phyloP scores from a whole-genome alignment of 2,329 filamentous ascomycete genomes.

The Thermothelomyces thermophilus region DNA sequence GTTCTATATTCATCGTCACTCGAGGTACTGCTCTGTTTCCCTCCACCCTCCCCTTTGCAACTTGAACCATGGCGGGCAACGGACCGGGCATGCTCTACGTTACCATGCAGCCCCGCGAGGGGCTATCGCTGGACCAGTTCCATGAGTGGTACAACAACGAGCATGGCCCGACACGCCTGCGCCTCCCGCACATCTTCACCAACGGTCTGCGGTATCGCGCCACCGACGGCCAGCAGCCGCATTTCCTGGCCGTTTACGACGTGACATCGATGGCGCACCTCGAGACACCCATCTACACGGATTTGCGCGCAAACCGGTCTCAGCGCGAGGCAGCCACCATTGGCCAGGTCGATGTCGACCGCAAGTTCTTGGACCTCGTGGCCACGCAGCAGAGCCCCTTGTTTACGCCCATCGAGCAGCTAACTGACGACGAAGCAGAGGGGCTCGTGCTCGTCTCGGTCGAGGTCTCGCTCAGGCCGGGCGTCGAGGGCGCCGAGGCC shows the following conservation, averaged over 20 bases:
- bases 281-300: slow-evolving; percentile 62
- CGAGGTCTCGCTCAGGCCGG: slow-evolving; percentile 46
- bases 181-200: slow-evolving; percentile 63
- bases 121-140: slow-evolving; percentile 62
- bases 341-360: slow-evolving; percentile 55
- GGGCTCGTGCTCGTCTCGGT: slow-evolving; percentile 58
- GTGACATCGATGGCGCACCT: slow-evolving; percentile 67
- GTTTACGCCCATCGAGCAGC: slow-evolving; percentile 54
- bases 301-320: slow-evolving; percentile 53
- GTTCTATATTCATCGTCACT: no score
- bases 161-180: slow-evolving; percentile 74
- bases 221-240: slow-evolving; percentile 54
- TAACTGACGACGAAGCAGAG: slow-evolving; percentile 51
- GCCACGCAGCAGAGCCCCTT: slow-evolving; percentile 47
- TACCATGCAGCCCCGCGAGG: slow-evolving; percentile 71
- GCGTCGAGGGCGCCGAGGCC: slow-evolving; percentile 43
- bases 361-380: slow-evolving; percentile 64
- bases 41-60: no score
- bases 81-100: slow-evolving; percentile 66
- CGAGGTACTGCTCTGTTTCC: no score
- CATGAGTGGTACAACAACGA: slow-evolving; percentile 95
- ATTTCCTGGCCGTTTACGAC: slow-evolving; percentile 78
- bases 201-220: slow-evolving; percentile 77
- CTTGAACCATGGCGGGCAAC: slow-evolving; percentile 7
- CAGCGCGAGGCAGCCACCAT: slow-evolving; percentile 48